Evolutionary conservation across 2,329 filamentous ascomycete genomes (phyloP).

Genomic region (Dothideomycetes sp.): DNA sequence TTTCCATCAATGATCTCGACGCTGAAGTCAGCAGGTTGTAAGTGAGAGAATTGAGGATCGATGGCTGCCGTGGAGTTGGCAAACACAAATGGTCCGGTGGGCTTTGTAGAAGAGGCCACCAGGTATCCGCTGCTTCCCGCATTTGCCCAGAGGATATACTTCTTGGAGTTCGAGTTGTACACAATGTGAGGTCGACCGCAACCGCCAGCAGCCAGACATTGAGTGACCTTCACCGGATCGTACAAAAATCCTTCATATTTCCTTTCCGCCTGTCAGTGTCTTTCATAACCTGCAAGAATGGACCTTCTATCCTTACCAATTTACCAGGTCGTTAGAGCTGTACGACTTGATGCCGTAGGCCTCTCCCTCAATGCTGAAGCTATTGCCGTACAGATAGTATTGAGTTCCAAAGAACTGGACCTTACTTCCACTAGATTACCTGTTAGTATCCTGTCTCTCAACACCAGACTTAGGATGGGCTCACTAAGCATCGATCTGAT

Average conservation of each 20-base stretch:
- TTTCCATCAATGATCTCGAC: constrained; percentile 12
- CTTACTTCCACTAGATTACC: constrained; percentile 11
- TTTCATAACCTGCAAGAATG: too few relatives aligned
- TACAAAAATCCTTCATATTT: constrained; percentile 16
- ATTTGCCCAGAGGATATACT: constrained; percentile 17
- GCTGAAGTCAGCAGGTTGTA: constrained; percentile 15
- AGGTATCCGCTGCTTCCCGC: constrained; percentile 15
- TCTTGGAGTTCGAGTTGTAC: constrained; percentile 11
- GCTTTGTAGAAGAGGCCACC: constrained; percentile 13
- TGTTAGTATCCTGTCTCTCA: too few relatives aligned
- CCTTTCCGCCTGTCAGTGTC: too few relatives aligned
- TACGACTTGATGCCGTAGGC: constrained; percentile 17
- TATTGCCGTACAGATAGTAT: constrained; percentile 18
- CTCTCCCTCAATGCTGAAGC: constrained; percentile 13
- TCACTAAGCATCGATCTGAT: constrained; percentile 15
- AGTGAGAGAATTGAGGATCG: constrained; percentile 12
- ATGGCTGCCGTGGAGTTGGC: constrained; percentile 8
- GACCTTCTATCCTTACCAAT: constrained; percentile 10
- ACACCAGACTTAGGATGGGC: too few relatives aligned
- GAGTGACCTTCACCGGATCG: constrained; percentile 8
- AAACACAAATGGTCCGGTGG: constrained; percentile 15
- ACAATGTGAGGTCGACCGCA: constrained; percentile 17
- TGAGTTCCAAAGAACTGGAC: constrained; percentile 15
- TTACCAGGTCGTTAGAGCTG: constrained; percentile 12
- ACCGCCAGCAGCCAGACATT: constrained; percentile 10